Conservation (phyloP, 495 filamentous ascomycete genomes). For the Trichoderma reesei region DNA sequence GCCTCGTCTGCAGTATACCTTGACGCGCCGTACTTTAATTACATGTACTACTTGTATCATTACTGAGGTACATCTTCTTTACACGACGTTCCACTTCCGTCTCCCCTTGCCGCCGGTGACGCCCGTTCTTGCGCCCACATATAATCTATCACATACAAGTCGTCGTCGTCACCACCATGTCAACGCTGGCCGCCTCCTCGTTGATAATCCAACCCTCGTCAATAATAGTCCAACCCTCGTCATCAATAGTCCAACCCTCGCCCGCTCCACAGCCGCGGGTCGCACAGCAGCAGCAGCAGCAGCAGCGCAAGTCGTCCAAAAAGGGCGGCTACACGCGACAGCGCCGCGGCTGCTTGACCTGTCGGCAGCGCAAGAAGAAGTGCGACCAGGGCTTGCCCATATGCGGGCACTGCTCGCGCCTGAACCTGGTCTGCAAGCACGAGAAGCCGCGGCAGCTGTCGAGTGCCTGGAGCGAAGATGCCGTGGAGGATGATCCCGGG, state of each 20-base stretch:
- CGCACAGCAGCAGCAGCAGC: no score
- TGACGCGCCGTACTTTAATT: neutral
- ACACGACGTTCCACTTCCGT: neutral
- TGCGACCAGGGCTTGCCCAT: neutral
- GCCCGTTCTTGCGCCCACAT: neutral
- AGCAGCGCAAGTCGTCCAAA: neutral
- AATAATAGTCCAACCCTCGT: no score
- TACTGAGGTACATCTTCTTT: no score
- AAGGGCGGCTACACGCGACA: conserved; percentile 2
- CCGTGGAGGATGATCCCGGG: neutral
- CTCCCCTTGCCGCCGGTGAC: neutral
- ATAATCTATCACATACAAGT: no score
- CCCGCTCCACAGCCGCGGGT: neutral
- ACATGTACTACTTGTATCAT: no score
- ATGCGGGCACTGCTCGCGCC: neutral
- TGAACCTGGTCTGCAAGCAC: neutral
- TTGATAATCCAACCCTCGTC: no score
- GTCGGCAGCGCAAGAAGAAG: neutral
- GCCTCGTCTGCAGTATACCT: neutral
- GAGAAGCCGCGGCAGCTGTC: neutral
- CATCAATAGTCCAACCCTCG: no score
- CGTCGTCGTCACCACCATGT: no score
- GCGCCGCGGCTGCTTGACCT: neutral
- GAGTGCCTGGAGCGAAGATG: neutral
- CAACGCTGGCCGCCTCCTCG: neutral